Conservation (phyloP, 352 stramenopile genomes). For the Globisporangium cylindrosporum region DNA sequence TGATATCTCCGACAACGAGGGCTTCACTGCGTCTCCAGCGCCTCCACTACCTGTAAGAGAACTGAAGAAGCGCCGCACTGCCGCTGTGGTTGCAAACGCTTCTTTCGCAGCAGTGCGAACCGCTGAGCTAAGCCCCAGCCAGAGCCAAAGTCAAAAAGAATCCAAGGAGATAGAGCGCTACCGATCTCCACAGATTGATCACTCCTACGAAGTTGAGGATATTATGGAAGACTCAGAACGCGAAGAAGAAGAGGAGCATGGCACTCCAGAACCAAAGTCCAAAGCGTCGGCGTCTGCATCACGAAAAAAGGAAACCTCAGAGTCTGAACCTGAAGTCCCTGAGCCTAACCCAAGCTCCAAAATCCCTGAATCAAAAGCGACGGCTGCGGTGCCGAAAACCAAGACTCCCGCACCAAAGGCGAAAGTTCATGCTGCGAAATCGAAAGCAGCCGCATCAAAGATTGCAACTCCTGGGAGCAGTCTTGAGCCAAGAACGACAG, state of each 20-base stretch:
- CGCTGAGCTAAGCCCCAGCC: slow-evolving; percentile 7
- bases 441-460: not conserved
- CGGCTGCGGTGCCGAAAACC: not conserved
- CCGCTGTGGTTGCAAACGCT: slow-evolving; percentile 2
- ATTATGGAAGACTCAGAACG: not conserved
- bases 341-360: not conserved
- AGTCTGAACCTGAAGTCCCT: not conserved
- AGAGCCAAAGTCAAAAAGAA: not conserved
- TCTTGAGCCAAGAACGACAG: not conserved
- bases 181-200: not conserved
- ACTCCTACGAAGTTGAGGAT: slow-evolving; percentile 8
- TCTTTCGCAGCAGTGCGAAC: slow-evolving; percentile 9
- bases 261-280: not conserved
- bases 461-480: not conserved
- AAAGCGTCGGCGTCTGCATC: not conserved
- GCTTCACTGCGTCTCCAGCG: not conserved
- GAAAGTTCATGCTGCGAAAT: not conserved
- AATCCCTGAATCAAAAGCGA: not conserved
- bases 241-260: not conserved
- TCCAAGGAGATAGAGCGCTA: not conserved
- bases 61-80: not conserved
- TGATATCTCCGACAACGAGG: slow-evolving; percentile 3
- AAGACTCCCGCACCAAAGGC: not conserved
- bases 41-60: not conserved
- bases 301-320: not conserved